Percentiles rank a stretch among this genome's conserved stretches.
Evolutionary conservation across 305 asterid species (phyloP).

Genomic region (Fraxinus angustifolia): DNA sequence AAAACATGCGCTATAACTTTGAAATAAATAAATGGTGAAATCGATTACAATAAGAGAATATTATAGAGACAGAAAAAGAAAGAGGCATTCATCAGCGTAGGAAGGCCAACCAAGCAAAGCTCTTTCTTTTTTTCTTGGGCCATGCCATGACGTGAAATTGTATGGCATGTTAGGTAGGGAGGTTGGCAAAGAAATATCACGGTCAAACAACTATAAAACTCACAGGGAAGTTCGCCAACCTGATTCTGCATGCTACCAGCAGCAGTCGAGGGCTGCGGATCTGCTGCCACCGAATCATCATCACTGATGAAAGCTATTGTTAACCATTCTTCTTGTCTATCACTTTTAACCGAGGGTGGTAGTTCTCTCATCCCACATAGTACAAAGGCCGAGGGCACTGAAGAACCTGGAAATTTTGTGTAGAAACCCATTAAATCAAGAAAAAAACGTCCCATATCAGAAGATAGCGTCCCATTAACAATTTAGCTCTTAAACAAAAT

Average conservation of each 20-base stretch:
- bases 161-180: neutral
- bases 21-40: neutral
- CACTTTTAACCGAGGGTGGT: slow-evolving; percentile 50
- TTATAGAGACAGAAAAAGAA: neutral
- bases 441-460: neutral
- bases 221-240: slow-evolving; percentile 30
- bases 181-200: neutral
- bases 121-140: neutral
- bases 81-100: neutral
- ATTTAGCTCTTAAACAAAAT: neutral
- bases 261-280: slow-evolving; percentile 60
- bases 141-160: neutral
- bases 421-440: neutral
- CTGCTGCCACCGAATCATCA: slow-evolving; percentile 46
- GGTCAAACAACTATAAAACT: neutral
- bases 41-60: neutral
- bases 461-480: neutral
- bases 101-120: slow-evolving; percentile 4
- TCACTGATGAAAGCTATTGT: slow-evolving; percentile 65
- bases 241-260: slow-evolving; percentile 61
- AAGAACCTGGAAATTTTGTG: slow-evolving; percentile 55
- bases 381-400: slow-evolving; percentile 79
- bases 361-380: slow-evolving; percentile 86
- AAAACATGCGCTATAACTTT: neutral
- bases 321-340: slow-evolving; percentile 51